A percentile compares a stretch with the other conserved stretches of the same genome.
Conservation (phyloP, 2,329 filamentous ascomycete genomes). For the Thermothelomyces thermophilus region DNA sequence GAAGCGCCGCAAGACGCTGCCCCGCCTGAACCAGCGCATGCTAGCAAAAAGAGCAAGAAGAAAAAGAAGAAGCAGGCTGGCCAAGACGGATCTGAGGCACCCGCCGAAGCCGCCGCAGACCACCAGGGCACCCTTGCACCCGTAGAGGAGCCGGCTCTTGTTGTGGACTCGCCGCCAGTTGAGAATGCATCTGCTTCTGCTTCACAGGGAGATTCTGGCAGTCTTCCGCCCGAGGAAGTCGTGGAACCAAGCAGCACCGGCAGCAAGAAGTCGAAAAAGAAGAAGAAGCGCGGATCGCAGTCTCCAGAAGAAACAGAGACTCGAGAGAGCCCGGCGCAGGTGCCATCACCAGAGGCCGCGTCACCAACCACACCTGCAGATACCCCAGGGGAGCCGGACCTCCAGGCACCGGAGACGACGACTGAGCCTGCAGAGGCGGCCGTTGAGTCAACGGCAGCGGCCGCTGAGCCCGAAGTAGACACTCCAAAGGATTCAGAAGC, state of each 20-base stretch:
- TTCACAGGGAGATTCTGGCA: not conserved
- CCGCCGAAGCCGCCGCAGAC: not conserved
- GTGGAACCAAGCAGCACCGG: not conserved
- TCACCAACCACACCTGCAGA: not conserved
- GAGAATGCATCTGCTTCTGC: not conserved
- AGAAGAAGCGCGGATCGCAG: constrained; percentile 19
- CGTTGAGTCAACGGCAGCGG: not conserved
- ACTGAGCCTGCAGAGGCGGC: constrained; percentile 3
- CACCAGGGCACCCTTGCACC: not conserved
- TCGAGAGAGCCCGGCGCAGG: not conserved
- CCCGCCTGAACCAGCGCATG: constrained; percentile 13
- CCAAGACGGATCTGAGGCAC: constrained; percentile 7
- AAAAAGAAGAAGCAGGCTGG: constrained; percentile 30
- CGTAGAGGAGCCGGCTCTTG: not conserved
- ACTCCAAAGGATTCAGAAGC: not conserved
- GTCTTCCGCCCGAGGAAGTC: not conserved
- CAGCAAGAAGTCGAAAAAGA: constrained; percentile 32
- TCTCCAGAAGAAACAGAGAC: not conserved
- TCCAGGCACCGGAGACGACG: not conserved
- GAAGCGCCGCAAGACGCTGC: constrained; percentile 7
- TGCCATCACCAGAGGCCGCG: not conserved
- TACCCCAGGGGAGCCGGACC: not conserved
- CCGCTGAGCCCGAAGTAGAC: not conserved
- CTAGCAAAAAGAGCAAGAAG: constrained; percentile 27
- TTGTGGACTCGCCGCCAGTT: not conserved